phyloP scores from a whole-genome alignment of 495 filamentous ascomycete genomes.

The Xylaria intraflava region DNA sequence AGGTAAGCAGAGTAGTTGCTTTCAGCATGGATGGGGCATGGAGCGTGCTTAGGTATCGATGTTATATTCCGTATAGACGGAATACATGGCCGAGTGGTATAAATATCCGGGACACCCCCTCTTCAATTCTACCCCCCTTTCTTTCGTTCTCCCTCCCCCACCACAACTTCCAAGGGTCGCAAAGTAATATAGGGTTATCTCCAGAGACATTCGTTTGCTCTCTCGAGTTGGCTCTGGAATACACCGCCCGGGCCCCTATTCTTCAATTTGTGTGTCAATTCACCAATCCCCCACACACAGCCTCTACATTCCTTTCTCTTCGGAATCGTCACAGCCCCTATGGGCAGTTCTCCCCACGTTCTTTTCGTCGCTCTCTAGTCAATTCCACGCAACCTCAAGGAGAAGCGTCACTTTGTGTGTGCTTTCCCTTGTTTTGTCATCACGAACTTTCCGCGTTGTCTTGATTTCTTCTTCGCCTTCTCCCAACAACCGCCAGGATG shows the following conservation, averaged over 20 bases:
- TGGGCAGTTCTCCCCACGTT: constrained; percentile 20
- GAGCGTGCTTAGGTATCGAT: not conserved
- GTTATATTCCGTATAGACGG: too few species aligned
- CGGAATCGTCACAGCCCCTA: constrained; percentile 6
- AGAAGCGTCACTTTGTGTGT: constrained; percentile 3
- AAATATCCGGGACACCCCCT: constrained; percentile 35
- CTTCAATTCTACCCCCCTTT: constrained; percentile 19
- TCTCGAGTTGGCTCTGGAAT: constrained; percentile 31
- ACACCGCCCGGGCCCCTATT: constrained; percentile 45
- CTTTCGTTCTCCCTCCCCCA: constrained; percentile 30
- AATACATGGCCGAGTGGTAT: constrained; percentile 26
- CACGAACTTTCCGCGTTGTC: constrained; percentile 26
- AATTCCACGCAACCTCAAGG: constrained; percentile 14
- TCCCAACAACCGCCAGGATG: constrained; percentile 48
- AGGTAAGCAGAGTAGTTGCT: not conserved
- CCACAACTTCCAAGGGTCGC: constrained; percentile 48
- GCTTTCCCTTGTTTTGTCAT: constrained; percentile 22
- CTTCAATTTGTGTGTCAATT: constrained; percentile 44
- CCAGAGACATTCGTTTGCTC: constrained; percentile 30
- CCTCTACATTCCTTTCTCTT: constrained; percentile 20
- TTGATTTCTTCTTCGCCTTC: constrained; percentile 24
- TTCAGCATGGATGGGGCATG: too few species aligned
- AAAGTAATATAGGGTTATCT: constrained; percentile 43
- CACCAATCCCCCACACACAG: constrained; percentile 19
- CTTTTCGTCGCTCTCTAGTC: constrained; percentile 45